phyloP scores from a whole-genome alignment of 352 stramenopile species.

The Phytophthora cryptogea region DNA sequence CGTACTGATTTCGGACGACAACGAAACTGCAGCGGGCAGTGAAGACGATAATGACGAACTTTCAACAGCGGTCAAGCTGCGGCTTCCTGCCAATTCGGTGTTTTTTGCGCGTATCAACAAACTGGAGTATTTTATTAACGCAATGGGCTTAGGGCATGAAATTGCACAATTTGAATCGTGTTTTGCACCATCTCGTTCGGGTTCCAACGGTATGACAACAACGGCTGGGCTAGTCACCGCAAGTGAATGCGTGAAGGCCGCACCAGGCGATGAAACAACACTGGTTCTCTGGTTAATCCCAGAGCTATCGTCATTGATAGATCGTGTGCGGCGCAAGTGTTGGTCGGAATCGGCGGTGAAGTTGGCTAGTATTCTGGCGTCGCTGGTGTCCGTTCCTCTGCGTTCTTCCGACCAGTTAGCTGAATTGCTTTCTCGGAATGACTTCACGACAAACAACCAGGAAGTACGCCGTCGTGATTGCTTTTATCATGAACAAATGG shows the following conservation, averaged over 20 bases:
- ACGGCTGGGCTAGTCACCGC: constrained; percentile 52
- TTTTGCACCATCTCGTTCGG: constrained; percentile 61
- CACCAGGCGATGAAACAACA: constrained; percentile 77
- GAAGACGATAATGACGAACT: constrained; percentile 37
- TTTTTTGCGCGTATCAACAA: constrained; percentile 84
- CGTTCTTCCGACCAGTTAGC: constrained; percentile 72
- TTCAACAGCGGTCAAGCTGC: constrained; percentile 35
- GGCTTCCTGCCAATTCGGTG: constrained; percentile 55
- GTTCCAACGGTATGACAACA: constrained; percentile 45
- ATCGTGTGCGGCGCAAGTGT: constrained; percentile 62
- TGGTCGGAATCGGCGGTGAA: constrained; percentile 78
- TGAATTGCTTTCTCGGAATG: constrained; percentile 52
- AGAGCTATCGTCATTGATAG: constrained; percentile 70
- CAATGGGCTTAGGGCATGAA: constrained; percentile 75
- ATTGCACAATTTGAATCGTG: constrained; percentile 74
- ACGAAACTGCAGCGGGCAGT: constrained; percentile 20
- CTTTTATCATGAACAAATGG: constrained; percentile 88
- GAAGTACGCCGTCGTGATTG: constrained; percentile 77
- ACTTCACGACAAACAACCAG: constrained; percentile 74
- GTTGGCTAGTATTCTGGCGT: constrained; percentile 66
- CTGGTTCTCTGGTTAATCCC: constrained; percentile 79
- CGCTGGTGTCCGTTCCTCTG: constrained; percentile 61
- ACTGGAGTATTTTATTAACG: constrained; percentile 86
- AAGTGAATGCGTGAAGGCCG: constrained; percentile 62
- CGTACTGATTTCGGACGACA: constrained; percentile 60